Conservation (phyloP, 2,329 filamentous ascomycete genomes). For the Torrubiella hemipterigena region DNA sequence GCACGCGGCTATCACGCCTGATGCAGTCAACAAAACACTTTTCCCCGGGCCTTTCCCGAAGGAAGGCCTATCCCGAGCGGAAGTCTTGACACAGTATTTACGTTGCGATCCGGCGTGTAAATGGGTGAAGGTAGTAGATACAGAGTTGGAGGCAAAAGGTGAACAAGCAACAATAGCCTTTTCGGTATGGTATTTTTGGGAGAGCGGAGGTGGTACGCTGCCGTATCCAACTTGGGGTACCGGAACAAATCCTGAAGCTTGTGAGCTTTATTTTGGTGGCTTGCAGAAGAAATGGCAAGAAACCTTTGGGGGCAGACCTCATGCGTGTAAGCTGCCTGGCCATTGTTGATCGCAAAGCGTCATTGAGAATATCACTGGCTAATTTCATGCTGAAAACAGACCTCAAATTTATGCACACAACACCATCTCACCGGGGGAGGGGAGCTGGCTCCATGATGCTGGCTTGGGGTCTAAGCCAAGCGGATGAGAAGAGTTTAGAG, state of each 20-base stretch:
- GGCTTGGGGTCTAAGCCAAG: neutral
- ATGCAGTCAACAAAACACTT: constrained; percentile 1
- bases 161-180: constrained; percentile 1
- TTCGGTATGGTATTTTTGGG: constrained; percentile 3
- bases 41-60: constrained; percentile 1
- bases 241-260: constrained; percentile 1
- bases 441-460: neutral
- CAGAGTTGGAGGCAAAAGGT: neutral
- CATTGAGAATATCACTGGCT: neutral
- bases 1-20: constrained; percentile 1
- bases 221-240: neutral
- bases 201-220: neutral
- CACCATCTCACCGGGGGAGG: neutral
- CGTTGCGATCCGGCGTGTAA: neutral
- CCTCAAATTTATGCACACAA: constrained; percentile 1
- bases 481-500: neutral
- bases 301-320: neutral
- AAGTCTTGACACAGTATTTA: constrained; percentile 1
- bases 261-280: constrained; percentile 2
- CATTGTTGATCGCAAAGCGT: neutral
- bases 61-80: neutral
- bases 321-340: neutral
- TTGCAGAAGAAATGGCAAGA: constrained; percentile 1
- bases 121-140: constrained; percentile 3
- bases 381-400: neutral